These are phyloP conservation scores for Xanthoceras sorbifolium DNA, from an alignment of 345 rosid species.

Conservation along the genomic window DNA sequence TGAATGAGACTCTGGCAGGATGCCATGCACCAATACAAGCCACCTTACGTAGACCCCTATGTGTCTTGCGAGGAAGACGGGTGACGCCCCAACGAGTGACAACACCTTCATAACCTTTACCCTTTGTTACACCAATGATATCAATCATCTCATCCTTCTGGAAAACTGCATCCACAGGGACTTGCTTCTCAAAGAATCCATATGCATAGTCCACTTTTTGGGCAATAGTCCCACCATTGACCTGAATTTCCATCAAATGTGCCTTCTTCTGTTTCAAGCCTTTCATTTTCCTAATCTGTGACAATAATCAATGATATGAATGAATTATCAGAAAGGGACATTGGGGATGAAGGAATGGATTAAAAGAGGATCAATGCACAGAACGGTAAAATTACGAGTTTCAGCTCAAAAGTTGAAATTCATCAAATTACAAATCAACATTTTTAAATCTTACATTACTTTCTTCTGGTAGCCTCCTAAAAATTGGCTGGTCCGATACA, in stretches of 20 bases:
- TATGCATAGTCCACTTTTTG: constrained; percentile 80
- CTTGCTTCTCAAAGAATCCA: constrained; percentile 81
- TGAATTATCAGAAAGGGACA: background rate
- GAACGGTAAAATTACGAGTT: background rate
- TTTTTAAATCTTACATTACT: no score
- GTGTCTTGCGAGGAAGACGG: constrained; percentile 88
- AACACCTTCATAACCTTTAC: constrained; percentile 91
- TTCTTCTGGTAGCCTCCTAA: background rate
- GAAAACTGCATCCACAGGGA: constrained; percentile 76
- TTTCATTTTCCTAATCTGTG: constrained; percentile 82
- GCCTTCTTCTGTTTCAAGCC: constrained; percentile 94
- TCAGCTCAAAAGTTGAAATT: background rate
- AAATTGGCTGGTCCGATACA: background rate
- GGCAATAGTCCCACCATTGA: constrained; percentile 77
- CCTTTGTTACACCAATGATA: constrained; percentile 82
- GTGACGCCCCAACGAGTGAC: constrained; percentile 96
- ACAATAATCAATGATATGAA: background rate
- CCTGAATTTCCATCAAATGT: constrained; percentile 85
- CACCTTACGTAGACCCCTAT: constrained; percentile 89
- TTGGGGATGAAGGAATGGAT: background rate
- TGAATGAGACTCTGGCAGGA: constrained; percentile 92
- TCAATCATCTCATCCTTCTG: constrained; percentile 92
- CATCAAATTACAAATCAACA: background rate
- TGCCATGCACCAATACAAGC: constrained; percentile 98
- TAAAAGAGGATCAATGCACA: background rate